Evolutionary conservation across 257 asterid species (phyloP).

Genomic region (Cynanchum wilfordii): DNA sequence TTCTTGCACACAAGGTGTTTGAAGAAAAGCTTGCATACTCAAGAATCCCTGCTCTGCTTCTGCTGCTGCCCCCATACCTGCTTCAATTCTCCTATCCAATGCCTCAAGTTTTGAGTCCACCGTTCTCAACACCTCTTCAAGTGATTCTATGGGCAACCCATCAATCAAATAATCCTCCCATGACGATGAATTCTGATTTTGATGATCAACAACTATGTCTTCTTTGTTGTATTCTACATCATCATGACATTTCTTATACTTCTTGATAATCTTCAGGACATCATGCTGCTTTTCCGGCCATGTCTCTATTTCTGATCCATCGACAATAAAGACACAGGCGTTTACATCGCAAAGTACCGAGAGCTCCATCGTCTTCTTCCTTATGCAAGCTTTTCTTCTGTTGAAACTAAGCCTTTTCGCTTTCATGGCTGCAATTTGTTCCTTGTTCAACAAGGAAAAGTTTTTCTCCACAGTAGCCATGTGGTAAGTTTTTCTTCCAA

Average conservation of each 20-base stretch:
- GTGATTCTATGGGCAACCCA: not conserved
- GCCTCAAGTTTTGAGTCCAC: not conserved
- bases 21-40: too few relatives aligned
- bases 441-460: too few relatives aligned
- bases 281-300: constrained; percentile 18
- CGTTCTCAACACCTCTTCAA: not conserved
- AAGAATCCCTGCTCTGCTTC: too few relatives aligned
- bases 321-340: constrained; percentile 11
- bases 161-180: not conserved
- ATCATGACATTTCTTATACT: not conserved
- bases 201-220: too few relatives aligned
- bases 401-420: not conserved
- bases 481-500: too few relatives aligned
- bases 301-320: constrained; percentile 10
- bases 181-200: not conserved
- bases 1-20: too few relatives aligned
- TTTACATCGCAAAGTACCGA: constrained; percentile 14
- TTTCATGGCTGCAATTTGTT: not conserved
- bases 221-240: too few relatives aligned
- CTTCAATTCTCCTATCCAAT: not conserved
- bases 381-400: not conserved
- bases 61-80: not conserved
- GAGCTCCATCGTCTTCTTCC: constrained; percentile 11
- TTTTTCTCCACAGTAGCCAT: too few relatives aligned
- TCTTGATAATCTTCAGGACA: not conserved